Base-by-base conservation (phyloP, 352 stramenopile genomes). In the Phytophthora cajani region DNA sequence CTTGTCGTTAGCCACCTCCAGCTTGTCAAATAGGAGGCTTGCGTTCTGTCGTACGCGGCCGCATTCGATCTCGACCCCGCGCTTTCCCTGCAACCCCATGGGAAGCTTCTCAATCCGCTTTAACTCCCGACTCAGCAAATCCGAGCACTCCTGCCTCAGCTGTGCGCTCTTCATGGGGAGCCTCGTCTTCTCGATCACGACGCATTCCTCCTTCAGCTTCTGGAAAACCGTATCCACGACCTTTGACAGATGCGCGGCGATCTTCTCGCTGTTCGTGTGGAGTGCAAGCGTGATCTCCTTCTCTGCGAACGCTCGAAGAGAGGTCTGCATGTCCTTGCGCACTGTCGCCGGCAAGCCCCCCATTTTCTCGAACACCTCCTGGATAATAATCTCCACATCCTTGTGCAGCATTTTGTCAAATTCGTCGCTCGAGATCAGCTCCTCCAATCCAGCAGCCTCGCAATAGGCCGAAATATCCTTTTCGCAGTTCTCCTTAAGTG, bases 251-350 rank as follows among this genome's bases (percentile, higher is more conserved):
- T 74, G 66, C 7, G 78, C 62, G 0, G 66, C 58, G 36, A 94
- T 88, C 32, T 89, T 89, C 55, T 92, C 79, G 62, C 88, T 88
- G 67, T 92, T 93, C 25, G 80, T 58, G 59, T 92, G 85, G 47
- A 92, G 38, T 16, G 87, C 87, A 54, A 92, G 78, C 19, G 79
- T 82, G 42, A 94, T 88, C 54, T 94, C 87, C 55, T 92, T 92
- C 47, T 79, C 55, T 1, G 83, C 82, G 33, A 86, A 92, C 4
- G 70, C 55, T 8, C 73, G 60, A 16, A 94, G 71, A 32, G 82
- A 79, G 0, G 71, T 63, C 17, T 81, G 70, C 55, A 93, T 92
- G 19, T 94, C 88, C 21, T 90, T 85, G 32, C 83, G 77, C 2
- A 96, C 75, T n/a, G 70, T 72, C 10, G 42, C 32, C 4, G 88